Evolutionary conservation across 768 basidiomycete species (phyloP), one percentile per base, ranked within the genome.

Genomic region (Neoboletus brunneissimus): DNA sequence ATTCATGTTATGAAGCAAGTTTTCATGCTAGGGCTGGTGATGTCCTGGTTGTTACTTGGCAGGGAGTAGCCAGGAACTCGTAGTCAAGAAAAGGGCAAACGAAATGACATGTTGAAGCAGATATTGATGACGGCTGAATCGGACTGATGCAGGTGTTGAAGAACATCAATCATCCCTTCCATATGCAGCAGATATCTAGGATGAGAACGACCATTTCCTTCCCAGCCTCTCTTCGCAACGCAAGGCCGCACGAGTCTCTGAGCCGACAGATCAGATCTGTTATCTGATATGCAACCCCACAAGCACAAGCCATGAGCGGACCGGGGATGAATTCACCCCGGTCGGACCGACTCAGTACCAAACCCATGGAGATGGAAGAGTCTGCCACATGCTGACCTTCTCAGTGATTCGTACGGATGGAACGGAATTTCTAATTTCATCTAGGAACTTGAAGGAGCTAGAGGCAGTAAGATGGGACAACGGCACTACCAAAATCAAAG

Each of bases 341-440:
- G 29, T 51, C 22, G 29, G n/a, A 6, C 29, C 32, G 25, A 32
- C 13, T 23, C 27, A 35, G 29, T n/a, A 12, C 18, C 27, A 27
- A 38, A 29, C 1, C 23, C 20, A 31, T 20, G 37, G 11, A 44
- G 27, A 32, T 8, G 3, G 32, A 31, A 35, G 35, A 23, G 32
- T 23, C 47, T 34, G 22, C 25, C n/a, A 23, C 31, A 27, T 18
- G 25, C 12, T 4, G 13, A 34, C 8, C 27, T 40, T 41, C 43
- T 29, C 20, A 3, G 37, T 41, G 48, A 29, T 60, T 60, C 51
- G 20, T 37, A 38, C 51, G 59, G 12, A 35, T 15, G 42, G 20
- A 4, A 49, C 37, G 51, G 52, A 16, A 1, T n/a, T 41, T 42
- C 32, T n/a, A 15, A 47, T 38, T 58, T 34, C 45, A 43, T 41